phyloP scores from a whole-genome alignment of 169 alveolate genomes.

The Fabrea salina region DNA sequence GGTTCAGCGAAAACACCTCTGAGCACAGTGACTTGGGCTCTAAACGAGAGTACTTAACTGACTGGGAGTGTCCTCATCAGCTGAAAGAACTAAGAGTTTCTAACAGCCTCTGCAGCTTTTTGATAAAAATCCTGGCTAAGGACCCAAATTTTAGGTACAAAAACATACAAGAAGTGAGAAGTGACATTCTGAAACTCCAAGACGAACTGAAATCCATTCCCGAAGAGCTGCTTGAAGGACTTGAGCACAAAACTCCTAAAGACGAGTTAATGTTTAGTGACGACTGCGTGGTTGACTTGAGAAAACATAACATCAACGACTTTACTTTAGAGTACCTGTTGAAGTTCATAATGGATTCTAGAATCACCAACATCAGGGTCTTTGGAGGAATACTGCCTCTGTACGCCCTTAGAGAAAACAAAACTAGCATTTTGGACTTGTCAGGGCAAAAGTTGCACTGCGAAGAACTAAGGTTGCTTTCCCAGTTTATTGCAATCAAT shows the following conservation, averaged over 20 bases:
- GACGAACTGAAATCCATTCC: conserved; percentile 4
- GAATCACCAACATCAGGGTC: conserved; percentile 6
- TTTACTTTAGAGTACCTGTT: conserved; percentile 28
- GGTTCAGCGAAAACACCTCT: not conserved
- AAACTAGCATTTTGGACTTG: conserved; percentile 5
- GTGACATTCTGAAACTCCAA: not conserved
- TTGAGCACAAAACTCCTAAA: not conserved
- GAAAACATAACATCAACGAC: conserved; percentile 12
- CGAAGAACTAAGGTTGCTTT: conserved; percentile 21
- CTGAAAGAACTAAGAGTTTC: not conserved
- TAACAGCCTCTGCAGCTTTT: conserved; percentile 22
- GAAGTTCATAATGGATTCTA: conserved; percentile 21
- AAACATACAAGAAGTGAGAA: not conserved
- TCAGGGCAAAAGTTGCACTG: not conserved
- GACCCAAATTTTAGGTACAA: not conserved
- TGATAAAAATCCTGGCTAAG: conserved; percentile 16
- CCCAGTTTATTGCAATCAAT: not conserved
- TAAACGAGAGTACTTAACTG: not conserved
- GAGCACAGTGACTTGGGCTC: not conserved
- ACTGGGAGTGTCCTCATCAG: conserved; percentile 6
- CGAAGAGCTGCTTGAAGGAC: not conserved
- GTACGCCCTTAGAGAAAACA: not conserved
- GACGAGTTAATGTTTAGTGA: not conserved
- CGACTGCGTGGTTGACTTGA: not conserved
- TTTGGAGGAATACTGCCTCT: conserved; percentile 31